These are phyloP conservation scores for Amanita subjunquillea DNA, from an alignment of 768 basidiomycete species.

Conservation along the genomic window DNA sequence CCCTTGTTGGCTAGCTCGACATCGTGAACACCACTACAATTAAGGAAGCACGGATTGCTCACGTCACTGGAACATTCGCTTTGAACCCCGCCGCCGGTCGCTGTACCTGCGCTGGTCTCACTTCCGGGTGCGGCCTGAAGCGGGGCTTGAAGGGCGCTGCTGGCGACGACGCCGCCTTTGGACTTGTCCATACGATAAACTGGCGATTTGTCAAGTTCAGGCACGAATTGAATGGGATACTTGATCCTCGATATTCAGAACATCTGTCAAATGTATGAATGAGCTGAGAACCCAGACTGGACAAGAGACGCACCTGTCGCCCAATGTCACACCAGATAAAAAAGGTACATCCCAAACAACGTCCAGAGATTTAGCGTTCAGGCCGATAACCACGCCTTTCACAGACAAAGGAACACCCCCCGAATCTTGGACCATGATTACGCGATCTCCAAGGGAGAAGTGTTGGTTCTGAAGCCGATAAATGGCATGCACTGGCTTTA, in stretches of 20 bases:
- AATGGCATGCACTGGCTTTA: slow-evolving; percentile 85
- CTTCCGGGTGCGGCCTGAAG: slow-evolving; percentile 52
- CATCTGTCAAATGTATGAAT: slow-evolving; percentile 40
- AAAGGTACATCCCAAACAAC: slow-evolving; percentile 95
- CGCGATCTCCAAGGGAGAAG: slow-evolving; percentile 86
- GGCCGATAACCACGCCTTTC: slow-evolving; percentile 89
- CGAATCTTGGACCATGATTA: slow-evolving; percentile 93
- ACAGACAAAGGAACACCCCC: slow-evolving; percentile 84
- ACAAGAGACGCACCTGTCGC: slow-evolving; percentile 51
- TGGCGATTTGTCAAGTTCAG: slow-evolving; percentile 84
- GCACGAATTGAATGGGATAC: slow-evolving; percentile 79
- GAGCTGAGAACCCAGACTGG: neutral
- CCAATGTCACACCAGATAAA: slow-evolving; percentile 83
- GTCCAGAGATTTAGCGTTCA: slow-evolving; percentile 84
- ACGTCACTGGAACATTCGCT: slow-evolving; percentile 35
- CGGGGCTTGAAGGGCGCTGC: slow-evolving; percentile 55
- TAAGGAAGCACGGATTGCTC: slow-evolving; percentile 7
- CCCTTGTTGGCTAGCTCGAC: slow-evolving; percentile 15
- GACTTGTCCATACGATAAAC: slow-evolving; percentile 68
- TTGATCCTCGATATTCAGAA: slow-evolving; percentile 86
- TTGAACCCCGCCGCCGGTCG: slow-evolving; percentile 54
- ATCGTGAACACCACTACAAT: slow-evolving; percentile 5
- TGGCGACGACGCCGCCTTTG: slow-evolving; percentile 34
- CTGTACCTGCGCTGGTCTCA: slow-evolving; percentile 47
- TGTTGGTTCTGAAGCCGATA: slow-evolving; percentile 85